Evolutionary conservation across 768 basidiomycete genomes (phyloP).

Genomic region (Megacollybia marginata): DNA sequence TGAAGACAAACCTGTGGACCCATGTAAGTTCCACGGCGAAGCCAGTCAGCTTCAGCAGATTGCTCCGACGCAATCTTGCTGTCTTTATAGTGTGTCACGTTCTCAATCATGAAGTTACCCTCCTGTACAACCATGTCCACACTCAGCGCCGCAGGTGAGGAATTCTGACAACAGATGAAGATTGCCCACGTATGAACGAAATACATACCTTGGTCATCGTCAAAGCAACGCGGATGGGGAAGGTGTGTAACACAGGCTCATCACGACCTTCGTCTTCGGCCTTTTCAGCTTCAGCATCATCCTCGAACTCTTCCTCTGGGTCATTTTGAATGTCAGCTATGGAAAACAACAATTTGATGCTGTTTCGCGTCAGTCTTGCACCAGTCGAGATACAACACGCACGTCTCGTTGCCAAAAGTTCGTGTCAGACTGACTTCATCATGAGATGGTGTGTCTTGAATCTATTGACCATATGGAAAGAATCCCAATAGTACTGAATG

Average conservation of each 20-base stretch:
- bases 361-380: background rate
- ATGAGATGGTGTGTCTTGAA: slow-evolving; percentile 61
- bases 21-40: slow-evolving; percentile 84
- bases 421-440: slow-evolving; percentile 82
- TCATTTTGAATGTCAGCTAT: slow-evolving; percentile 38
- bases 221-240: slow-evolving; percentile 74
- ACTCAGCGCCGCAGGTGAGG: slow-evolving; percentile 59
- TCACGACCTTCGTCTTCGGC: slow-evolving; percentile 29
- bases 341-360: background rate
- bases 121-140: slow-evolving; percentile 77
- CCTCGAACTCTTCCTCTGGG: slow-evolving; percentile 29
- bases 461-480: slow-evolving; percentile 26
- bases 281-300: slow-evolving; percentile 31
- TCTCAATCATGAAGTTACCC: slow-evolving; percentile 79
- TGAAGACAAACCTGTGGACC: slow-evolving; percentile 64
- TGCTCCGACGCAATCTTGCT: slow-evolving; percentile 63
- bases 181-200: background rate
- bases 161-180: slow-evolving; percentile 26
- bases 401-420: slow-evolving; percentile 89
- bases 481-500: background rate
- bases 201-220: slow-evolving; percentile 73
- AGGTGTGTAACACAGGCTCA: slow-evolving; percentile 35
- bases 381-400: slow-evolving; percentile 19
- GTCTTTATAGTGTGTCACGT: slow-evolving; percentile 80
- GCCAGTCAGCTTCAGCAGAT: slow-evolving; percentile 90